Conservation (phyloP, 148 eudicot genomes). For the Arbutus unedo region DNA sequence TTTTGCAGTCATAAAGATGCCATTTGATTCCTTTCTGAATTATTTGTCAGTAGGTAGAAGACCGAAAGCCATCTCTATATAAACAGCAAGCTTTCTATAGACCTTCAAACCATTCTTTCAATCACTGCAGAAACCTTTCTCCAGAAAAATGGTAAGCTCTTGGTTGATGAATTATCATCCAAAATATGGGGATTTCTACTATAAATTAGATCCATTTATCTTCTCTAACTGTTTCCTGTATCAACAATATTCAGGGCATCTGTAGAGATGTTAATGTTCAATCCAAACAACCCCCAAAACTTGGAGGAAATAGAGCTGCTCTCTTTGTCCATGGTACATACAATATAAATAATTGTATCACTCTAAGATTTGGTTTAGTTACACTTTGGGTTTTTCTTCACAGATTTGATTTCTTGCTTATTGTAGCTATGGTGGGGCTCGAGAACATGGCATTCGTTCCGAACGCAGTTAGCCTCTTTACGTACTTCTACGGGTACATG, state of each 20-base stretch:
- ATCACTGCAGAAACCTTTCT: conserved; percentile 10
- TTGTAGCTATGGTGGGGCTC: conserved; percentile 37
- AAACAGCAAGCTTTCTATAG: conserved; percentile 11
- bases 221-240: neutral
- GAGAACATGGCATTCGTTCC: conserved; percentile 43
- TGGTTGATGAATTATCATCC: neutral
- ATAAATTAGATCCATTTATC: neutral
- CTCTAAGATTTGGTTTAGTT: too few species aligned
- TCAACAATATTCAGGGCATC: conserved; percentile 25
- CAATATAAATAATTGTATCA: too few species aligned
- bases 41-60: conserved; percentile 6
- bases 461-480: conserved; percentile 34
- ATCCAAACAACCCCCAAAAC: conserved; percentile 17
- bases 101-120: neutral
- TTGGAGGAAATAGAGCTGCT: conserved; percentile 46
- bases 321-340: conserved; percentile 35
- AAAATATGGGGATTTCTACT: neutral
- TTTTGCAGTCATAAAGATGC: conserved; percentile 22
- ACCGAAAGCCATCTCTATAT: conserved; percentile 14
- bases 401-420: neutral
- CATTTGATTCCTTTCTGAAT: conserved; percentile 19
- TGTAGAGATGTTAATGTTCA: conserved; percentile 19
- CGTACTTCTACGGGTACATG: conserved; percentile 53
- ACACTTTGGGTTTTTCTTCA: neutral
- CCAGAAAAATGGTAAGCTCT: conserved; percentile 20